phyloP scores from a whole-genome alignment of 2,329 filamentous ascomycete species.

The Remersonia thermophila region DNA sequence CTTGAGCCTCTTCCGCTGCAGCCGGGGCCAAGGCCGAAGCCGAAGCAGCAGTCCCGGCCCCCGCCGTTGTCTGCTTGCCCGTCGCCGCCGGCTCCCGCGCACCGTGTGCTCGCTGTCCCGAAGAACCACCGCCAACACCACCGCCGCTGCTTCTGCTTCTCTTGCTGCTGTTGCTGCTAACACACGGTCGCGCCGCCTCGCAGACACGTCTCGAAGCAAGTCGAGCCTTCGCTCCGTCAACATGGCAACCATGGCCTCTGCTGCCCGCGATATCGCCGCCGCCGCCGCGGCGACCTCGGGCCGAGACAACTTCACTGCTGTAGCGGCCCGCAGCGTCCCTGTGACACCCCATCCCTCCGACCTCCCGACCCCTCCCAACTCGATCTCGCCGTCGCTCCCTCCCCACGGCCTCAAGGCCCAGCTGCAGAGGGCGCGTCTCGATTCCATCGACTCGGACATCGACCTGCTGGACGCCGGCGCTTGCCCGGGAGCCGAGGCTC shows the following conservation, averaged over 20 bases:
- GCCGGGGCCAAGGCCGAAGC: conserved; percentile 11
- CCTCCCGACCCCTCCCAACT: conserved; percentile 87
- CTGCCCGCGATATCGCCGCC: conserved; percentile 51
- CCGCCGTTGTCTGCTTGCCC: too few relatives aligned
- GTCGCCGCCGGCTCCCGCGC: too few relatives aligned
- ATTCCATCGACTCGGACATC: conserved; percentile 71
- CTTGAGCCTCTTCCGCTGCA: conserved; percentile 10
- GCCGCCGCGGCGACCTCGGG: conserved; percentile 42
- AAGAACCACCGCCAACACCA: conserved; percentile 26
- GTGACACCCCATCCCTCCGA: conserved; percentile 57
- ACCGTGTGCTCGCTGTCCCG: not conserved
- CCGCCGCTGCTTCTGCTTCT: conserved; percentile 27
- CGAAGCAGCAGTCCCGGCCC: not conserved
- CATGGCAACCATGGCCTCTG: conserved; percentile 55
- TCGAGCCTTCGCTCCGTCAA: conserved; percentile 27
- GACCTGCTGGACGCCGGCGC: conserved; percentile 59
- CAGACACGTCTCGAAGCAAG: conserved; percentile 37
- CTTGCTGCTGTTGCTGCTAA: conserved; percentile 25
- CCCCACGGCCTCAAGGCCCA: conserved; percentile 68
- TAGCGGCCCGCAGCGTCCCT: conserved; percentile 54
- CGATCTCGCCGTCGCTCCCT: conserved; percentile 77
- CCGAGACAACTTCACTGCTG: conserved; percentile 63
- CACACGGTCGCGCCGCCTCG: conserved; percentile 18
- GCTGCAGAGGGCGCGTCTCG: conserved; percentile 45
- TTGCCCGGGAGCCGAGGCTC: conserved; percentile 29